Base-by-base conservation (phyloP, 805 yeast species). In the Teunomyces funiuensis region DNA sequence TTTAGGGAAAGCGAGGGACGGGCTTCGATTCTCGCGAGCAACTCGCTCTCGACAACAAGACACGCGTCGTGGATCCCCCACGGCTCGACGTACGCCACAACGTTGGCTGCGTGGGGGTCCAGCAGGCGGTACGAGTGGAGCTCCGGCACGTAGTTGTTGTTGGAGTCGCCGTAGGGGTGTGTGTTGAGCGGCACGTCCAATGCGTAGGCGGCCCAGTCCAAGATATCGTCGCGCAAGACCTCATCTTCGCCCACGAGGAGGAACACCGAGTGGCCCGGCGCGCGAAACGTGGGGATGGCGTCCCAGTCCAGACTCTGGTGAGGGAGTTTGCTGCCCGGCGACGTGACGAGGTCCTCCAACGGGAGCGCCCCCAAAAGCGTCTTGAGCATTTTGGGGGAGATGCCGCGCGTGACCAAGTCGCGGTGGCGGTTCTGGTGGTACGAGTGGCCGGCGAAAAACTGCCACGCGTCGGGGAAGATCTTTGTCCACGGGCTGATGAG, bases 191-290 rank as follows among this genome's bases (percentile, higher is more conserved):
- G 66, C 20, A 58, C 58, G 28, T 52, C 55, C 20, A 66, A 50
- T 3, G 71, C 69, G 33, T 57, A 51, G 28, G 55, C 51, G 6
- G 57, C 50, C 69, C 71, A 70, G 34, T 57, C 60, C 36, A 62
- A 49, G 16, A 68, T 51, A 40, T 66, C 71, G 48, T 69, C 74
- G 42, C 73, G 54, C 45, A 70, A 69, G 13, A 56, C 52, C 46
- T 70, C 75, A 40, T 68, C 71, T 53, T 69, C 74, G 15, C 74
- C 74, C 6, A 50, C 45, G n/a, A 69, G 44, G 19, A 69, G 44
- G 26, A 66, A 61, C 2, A 69, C 58, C 26, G 55, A 58, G 33
- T 41, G 41, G 1, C 55, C 42, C 6, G 62, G 55, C 28, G 55
- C 54, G 5, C 50, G 52, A 39, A 58, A 63, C 23, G 63, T 59